A percentile compares a stretch with the other conserved stretches of the same genome.
phyloP scores from a whole-genome alignment of 768 basidiomycete genomes.

The Pleurotus platypus region DNA sequence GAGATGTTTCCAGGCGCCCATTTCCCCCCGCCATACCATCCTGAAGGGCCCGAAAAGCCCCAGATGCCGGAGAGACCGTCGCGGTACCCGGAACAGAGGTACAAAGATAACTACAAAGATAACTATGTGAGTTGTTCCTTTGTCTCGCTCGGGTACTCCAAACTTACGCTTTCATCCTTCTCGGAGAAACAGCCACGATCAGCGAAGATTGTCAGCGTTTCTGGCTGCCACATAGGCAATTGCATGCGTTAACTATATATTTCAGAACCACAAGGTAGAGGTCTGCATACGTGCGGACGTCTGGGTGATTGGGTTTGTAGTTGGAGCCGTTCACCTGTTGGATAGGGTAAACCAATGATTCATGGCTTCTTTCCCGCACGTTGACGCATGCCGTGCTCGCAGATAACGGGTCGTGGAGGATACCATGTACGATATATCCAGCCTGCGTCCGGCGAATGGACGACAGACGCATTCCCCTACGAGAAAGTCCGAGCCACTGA shows the following conservation, averaged over 20 bases:
- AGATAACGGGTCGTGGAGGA: slow-evolving; percentile 2
- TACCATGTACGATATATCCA: slow-evolving; percentile 5
- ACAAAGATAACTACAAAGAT: slow-evolving; percentile 6
- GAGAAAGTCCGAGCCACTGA: slow-evolving; percentile 4
- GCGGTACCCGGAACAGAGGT: slow-evolving; percentile 3
- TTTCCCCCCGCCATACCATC: slow-evolving; percentile 3
- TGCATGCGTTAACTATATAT: neutral
- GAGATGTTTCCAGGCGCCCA: slow-evolving; percentile 8
- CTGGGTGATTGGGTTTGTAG: slow-evolving; percentile 29
- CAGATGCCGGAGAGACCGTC: slow-evolving; percentile 5
- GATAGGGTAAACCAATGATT: neutral
- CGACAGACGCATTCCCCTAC: slow-evolving; percentile 2
- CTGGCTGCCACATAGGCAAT: neutral
- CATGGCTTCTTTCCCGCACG: too few relatives aligned
- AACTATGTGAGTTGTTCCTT: neutral
- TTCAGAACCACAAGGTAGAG: slow-evolving; percentile 21
- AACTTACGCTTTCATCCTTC: neutral
- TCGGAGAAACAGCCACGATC: neutral
- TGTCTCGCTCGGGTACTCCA: neutral
- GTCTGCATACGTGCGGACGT: slow-evolving; percentile 22
- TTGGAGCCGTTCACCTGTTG: slow-evolving; percentile 16
- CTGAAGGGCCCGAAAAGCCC: neutral
- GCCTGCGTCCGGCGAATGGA: slow-evolving; percentile 5
- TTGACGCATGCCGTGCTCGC: neutral
- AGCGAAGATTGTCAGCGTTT: neutral